Evolutionary conservation across 768 basidiomycete genomes (phyloP), one percentile per base, ranked within the genome.

Genomic region (Sistotremastrum niveocremeum): DNA sequence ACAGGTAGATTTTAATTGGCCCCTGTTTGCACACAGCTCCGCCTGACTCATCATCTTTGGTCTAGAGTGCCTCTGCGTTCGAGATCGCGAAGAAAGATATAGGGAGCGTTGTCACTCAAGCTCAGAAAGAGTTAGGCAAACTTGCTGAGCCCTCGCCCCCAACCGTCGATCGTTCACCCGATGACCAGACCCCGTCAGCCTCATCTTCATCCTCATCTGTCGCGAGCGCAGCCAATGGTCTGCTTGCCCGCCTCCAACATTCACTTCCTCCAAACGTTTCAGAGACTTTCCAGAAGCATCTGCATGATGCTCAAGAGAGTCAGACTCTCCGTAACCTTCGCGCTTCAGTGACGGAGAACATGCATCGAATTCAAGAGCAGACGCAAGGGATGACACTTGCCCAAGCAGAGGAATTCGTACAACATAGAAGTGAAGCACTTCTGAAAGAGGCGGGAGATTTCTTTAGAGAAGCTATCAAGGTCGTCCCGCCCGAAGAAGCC

Each of bases 401-500:
- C 4, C 82, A 83, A 50, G 86, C 86, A 5, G 89, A 88, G 59
- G 88, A 85, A 53, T 89, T 89, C 57, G 74, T 83, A 32, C 20
- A 20, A 20, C 77, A 81, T 55, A 82, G 78, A 66, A 81, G 80
- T 58, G 81, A 83, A 52, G 69, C 60, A 6, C 56, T 81, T 34
- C 59, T 83, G 32, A 68, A 74, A 37, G 81, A 80, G 48, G 84
- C 78, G 2, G 72, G 72, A 28, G 66, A 67, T 37, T 76, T 73
- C 61, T 54, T 86, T 54, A 81, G 77, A 44, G 91, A 97, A 42
- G 89, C 87, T 7, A 88, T 97, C 55, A 93, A 91, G 60, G 83
- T 95, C 43, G 70, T 97, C 9, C 93, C 91, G 0, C 91, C 91
- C 1, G 80, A 84, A 35, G 72, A 72, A 39, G 64, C 42, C 50